Evolutionary conservation across 2,329 filamentous ascomycete genomes (phyloP).

Genomic region (Sporothrix globosa): DNA sequence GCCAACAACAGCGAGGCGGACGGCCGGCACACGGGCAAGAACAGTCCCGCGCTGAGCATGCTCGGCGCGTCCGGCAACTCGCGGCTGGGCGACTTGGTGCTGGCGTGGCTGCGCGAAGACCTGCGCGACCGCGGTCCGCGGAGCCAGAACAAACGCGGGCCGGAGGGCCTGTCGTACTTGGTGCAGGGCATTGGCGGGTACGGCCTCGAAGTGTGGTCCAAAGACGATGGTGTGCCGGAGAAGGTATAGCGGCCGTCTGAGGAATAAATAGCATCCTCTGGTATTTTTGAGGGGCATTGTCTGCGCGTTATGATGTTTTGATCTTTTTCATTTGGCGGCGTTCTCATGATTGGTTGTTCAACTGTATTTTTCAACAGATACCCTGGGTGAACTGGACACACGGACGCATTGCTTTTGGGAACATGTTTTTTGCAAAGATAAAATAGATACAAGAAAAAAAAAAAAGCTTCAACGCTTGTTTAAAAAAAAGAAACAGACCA

Average conservation of each 20-base stretch:
- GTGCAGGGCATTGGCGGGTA: slow-evolving; percentile 60
- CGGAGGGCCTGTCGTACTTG: slow-evolving; percentile 67
- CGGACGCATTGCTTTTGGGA: slow-evolving; percentile 10
- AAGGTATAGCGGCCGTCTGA: background rate
- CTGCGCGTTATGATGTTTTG: background rate
- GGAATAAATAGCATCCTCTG: too few species aligned
- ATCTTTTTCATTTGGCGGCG: background rate
- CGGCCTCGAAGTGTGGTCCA: slow-evolving; percentile 51
- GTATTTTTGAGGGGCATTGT: background rate
- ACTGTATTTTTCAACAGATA: slow-evolving; percentile 33
- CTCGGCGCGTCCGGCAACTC: slow-evolving; percentile 68
- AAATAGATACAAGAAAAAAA: background rate
- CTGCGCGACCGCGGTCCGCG: slow-evolving; percentile 77
- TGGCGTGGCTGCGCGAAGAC: slow-evolving; percentile 84
- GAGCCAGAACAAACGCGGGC: slow-evolving; percentile 56
- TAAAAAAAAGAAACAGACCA: background rate
- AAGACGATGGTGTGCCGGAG: slow-evolving; percentile 27
- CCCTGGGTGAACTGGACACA: slow-evolving; percentile 25
- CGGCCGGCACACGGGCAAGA: slow-evolving; percentile 36
- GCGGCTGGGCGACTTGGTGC: slow-evolving; percentile 80
- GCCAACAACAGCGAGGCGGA: background rate
- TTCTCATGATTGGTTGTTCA: slow-evolving; percentile 3
- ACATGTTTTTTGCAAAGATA: background rate
- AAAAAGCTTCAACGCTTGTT: slow-evolving; percentile 21
- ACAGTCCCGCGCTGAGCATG: slow-evolving; percentile 25